Conservation (phyloP, 345 rosid genomes). For the Ceriops zippeliana region DNA sequence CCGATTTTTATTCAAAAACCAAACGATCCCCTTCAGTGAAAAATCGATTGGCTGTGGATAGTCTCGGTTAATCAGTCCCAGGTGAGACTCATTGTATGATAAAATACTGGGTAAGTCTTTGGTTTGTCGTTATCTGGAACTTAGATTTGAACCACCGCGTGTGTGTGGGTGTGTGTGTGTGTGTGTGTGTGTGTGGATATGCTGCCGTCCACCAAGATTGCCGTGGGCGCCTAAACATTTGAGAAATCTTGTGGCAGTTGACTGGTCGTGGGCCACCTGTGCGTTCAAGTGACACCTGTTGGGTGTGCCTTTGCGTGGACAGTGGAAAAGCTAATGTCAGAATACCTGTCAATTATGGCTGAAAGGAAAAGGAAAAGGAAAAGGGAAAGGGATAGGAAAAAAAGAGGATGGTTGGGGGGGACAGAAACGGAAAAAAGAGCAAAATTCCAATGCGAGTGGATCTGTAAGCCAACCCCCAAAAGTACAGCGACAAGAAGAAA, state of each 20-base stretch:
- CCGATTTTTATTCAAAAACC: too few species aligned
- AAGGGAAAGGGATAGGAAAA: neutral
- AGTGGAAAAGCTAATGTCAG: conserved; percentile 2
- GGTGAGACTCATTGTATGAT: too few species aligned
- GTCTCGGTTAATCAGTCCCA: too few species aligned
- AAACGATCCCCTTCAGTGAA: too few species aligned
- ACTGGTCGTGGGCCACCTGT: neutral
- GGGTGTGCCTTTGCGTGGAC: neutral
- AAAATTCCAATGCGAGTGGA: neutral
- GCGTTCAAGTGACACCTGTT: neutral
- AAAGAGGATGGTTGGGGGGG: neutral
- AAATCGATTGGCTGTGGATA: too few species aligned
- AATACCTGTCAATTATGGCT: neutral
- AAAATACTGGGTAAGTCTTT: too few species aligned
- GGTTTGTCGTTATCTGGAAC: too few species aligned
- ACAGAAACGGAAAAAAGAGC: neutral
- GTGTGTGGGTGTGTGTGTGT: rapidly evolving
- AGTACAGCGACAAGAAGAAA: neutral
- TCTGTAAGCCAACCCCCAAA: neutral
- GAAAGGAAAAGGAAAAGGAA: neutral
- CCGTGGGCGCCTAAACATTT: too few species aligned
- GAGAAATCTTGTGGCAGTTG: neutral
- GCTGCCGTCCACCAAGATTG: too few species aligned
- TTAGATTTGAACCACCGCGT: too few species aligned
- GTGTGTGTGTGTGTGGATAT: too few species aligned